These are phyloP conservation scores for Fraxinus albicans DNA, from an alignment of 305 asterid genomes.

Conservation along the genomic window DNA sequence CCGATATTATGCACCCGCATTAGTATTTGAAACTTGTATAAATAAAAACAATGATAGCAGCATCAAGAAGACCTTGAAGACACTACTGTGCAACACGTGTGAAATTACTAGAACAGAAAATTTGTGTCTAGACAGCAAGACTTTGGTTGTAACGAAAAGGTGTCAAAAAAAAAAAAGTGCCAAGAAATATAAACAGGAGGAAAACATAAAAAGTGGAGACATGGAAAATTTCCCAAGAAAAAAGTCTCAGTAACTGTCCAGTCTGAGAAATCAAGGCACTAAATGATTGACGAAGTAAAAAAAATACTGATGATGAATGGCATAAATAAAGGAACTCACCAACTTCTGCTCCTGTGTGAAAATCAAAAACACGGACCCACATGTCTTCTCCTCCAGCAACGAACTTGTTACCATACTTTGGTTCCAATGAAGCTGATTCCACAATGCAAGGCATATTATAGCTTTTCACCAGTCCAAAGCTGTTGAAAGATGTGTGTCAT, in stretches of 20 bases:
- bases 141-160: neutral
- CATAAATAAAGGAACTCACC: conserved; percentile 40
- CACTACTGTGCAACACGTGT: neutral
- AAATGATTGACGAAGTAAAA: neutral
- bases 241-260: neutral
- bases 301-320: neutral
- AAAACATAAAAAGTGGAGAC: neutral
- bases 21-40: neutral
- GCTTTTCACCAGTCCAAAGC: conserved; percentile 91
- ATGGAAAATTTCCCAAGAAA: neutral
- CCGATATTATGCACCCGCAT: neutral
- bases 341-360: conserved; percentile 78
- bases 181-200: neutral
- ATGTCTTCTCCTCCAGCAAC: conserved; percentile 97
- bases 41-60: neutral
- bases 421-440: conserved; percentile 96
- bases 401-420: conserved; percentile 81
- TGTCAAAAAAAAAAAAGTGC: neutral
- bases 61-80: neutral
- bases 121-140: neutral
- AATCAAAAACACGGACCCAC: conserved; percentile 94
- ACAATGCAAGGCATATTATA: conserved; percentile 82
- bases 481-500: conserved; percentile 30
- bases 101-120: neutral
- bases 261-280: neutral